Evolutionary conservation across 768 basidiomycete genomes (phyloP), one percentile per base, ranked within the genome.

Genomic region (Russula olivacea): DNA sequence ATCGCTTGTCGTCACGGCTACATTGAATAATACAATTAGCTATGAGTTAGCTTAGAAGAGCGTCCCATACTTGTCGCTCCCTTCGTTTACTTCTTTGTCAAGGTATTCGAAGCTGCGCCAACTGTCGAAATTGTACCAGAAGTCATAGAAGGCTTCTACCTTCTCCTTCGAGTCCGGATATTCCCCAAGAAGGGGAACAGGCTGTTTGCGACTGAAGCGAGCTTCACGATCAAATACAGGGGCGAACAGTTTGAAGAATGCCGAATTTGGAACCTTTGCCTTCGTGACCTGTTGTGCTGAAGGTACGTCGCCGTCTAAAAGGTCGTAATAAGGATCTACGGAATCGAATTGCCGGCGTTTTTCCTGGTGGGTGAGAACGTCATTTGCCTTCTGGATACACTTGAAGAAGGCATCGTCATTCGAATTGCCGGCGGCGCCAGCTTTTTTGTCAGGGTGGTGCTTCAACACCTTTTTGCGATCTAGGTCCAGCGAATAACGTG

Each of bases 401-500:
- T 99, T 99, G 90, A 99, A 99, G 81, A 99, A 98, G 0, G 87
- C 87, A 70, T 99, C 96, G 74, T 98, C 95, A 78, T 98, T 95
- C 58, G 91, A 86, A 68, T 89, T 88, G 69, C 85, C 83, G 51
- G 83, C 82, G 47, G 81, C 76, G 54, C 82, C 84, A 38, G 87
- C 83, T 73, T 97, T 96, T 77, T 97, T 96, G 77, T 97, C 94
- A 0, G 94, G 94, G 72, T 97, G 94, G 75, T 97, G 94, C 72
- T 91, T 93, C 57, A 97, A 84, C n/a, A 96, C 93, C 77, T 97
- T 97, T 81, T 93, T 91, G 71, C 93, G 91, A 80, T 99, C 93
- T 97, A 25, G 40, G 36, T 25, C 30, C 51, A 32, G 51, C 47
- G 48, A 48, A 34, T 40, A 57, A 61, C 48, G 45, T 58, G 38